Conservation (phyloP, 2,329 filamentous ascomycete genomes). For the Curvularia eragrostidis region DNA sequence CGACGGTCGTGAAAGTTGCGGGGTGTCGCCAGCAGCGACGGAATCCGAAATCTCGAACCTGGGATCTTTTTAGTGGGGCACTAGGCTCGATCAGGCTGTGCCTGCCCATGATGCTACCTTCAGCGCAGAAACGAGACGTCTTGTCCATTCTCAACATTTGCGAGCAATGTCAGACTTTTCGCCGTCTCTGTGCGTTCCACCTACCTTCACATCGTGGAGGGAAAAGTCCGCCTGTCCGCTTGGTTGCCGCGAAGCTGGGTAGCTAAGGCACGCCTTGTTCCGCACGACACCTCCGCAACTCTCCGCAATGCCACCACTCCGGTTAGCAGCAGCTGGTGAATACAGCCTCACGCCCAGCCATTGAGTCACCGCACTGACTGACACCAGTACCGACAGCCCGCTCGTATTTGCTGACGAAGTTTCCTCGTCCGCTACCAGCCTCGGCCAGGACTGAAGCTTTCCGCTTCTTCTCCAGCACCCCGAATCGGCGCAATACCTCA, state of each 20-base stretch:
- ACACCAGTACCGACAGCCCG: conserved; percentile 19
- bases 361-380: conserved; percentile 23
- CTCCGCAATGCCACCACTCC: conserved; percentile 36
- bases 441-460: conserved; percentile 10
- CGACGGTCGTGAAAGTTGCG: conserved; percentile 7
- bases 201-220: conserved; percentile 13
- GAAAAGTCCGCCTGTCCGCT: background rate
- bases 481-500: conserved; percentile 26
- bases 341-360: conserved; percentile 11
- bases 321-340: conserved; percentile 29
- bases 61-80: conserved; percentile 31
- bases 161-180: conserved; percentile 25
- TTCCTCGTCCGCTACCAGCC: conserved; percentile 5
- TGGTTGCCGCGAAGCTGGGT: background rate
- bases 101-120: conserved; percentile 24
- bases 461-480: conserved; percentile 31
- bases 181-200: conserved; percentile 5
- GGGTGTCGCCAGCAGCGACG: conserved; percentile 11
- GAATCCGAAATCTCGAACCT: conserved; percentile 19
- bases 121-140: conserved; percentile 35
- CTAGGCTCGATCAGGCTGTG: conserved; percentile 13
- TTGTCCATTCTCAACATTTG: conserved; percentile 25
- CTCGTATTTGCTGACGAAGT: conserved; percentile 8
- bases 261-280: conserved; percentile 15
- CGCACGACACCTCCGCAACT: conserved; percentile 28